Conservation (phyloP, 2,329 filamentous ascomycete species). For the Metarhizium sp. region DNA sequence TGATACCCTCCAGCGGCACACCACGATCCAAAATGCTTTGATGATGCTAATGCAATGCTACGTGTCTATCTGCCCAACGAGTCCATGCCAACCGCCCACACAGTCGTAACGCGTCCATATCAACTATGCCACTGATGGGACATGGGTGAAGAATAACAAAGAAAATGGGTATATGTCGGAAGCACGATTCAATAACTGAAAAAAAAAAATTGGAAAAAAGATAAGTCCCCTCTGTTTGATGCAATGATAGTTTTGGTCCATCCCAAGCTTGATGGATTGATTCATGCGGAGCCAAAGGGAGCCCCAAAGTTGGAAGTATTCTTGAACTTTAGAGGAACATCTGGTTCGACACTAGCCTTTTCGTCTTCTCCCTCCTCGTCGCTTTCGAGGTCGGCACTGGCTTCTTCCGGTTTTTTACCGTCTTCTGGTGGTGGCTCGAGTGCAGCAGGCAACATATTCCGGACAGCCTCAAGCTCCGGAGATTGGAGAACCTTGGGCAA, state of each 20-base stretch:
- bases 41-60: constrained; percentile 3
- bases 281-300: constrained; percentile 29
- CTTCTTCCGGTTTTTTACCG: constrained; percentile 14
- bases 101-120: neutral
- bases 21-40: neutral
- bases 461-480: constrained; percentile 4
- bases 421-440: constrained; percentile 1
- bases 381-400: constrained; percentile 3
- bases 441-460: neutral
- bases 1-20: neutral
- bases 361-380: constrained; percentile 16
- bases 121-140: neutral
- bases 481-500: constrained; percentile 32
- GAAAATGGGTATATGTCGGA: constrained; percentile 3
- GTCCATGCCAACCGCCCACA: neutral
- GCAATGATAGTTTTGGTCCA: neutral
- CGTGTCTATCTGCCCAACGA: neutral
- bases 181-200: neutral
- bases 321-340: constrained; percentile 37
- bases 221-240: neutral
- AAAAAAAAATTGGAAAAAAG: neutral
- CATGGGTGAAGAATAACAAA: neutral
- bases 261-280: neutral
- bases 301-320: constrained; percentile 38
- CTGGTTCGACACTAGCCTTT: constrained; percentile 23